Evolutionary conservation across 2,329 filamentous ascomycete species (phyloP).

Genomic region (Lecanicillium sp.): DNA sequence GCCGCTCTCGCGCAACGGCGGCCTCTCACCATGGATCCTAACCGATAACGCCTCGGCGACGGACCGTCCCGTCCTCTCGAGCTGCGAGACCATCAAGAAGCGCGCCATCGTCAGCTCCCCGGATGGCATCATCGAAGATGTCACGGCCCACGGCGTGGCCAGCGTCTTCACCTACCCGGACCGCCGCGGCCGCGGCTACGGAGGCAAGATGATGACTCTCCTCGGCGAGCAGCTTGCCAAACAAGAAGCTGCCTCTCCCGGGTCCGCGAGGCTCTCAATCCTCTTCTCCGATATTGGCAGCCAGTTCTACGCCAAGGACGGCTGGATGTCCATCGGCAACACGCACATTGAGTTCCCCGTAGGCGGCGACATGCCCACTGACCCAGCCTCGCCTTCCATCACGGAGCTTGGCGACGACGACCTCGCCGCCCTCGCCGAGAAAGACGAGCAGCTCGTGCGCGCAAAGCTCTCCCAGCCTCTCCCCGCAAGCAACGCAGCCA

Average conservation of each 20-base stretch:
- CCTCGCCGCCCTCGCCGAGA: conserved; percentile 51
- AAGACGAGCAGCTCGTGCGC: conserved; percentile 57
- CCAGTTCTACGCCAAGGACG: conserved; percentile 67
- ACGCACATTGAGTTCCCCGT: conserved; percentile 58
- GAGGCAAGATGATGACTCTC: conserved; percentile 64
- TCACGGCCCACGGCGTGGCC: conserved; percentile 64
- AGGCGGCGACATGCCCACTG: conserved; percentile 17
- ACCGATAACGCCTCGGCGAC: conserved; percentile 36
- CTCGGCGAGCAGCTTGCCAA: conserved; percentile 38
- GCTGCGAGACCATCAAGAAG: conserved; percentile 58
- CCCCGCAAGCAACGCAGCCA: conserved; percentile 10
- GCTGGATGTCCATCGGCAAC: conserved; percentile 71
- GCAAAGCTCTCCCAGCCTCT: conserved; percentile 33
- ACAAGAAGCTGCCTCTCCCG: conserved; percentile 17
- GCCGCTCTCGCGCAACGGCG: conserved; percentile 49
- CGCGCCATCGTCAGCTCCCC: conserved; percentile 37
- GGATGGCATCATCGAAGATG: conserved; percentile 36
- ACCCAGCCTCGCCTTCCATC: conserved; percentile 17
- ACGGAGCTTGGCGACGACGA: conserved; percentile 46
- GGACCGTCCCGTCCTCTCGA: conserved; percentile 48
- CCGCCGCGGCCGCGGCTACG: conserved; percentile 67
- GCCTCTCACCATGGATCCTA: conserved; percentile 58
- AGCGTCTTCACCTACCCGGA: conserved; percentile 69
- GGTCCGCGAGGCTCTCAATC: conserved; percentile 57
- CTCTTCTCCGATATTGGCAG: conserved; percentile 85